Evolutionary conservation across 352 stramenopile species (phyloP).

Genomic region (Phytopythium boreale): DNA sequence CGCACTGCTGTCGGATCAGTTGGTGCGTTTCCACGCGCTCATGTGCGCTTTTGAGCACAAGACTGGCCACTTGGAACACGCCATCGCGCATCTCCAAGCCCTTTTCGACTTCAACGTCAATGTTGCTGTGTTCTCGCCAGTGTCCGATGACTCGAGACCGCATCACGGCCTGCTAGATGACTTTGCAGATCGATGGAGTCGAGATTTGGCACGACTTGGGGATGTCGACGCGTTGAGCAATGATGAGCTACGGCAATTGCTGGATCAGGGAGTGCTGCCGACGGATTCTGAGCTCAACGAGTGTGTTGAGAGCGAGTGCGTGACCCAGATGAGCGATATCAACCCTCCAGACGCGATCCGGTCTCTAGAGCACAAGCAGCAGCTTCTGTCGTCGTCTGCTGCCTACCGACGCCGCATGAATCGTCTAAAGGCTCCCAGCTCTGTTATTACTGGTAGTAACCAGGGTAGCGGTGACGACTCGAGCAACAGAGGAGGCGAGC

Average conservation of each 20-base stretch:
- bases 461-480: neutral
- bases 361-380: slow-evolving; percentile 32
- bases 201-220: slow-evolving; percentile 22
- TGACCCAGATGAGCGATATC: slow-evolving; percentile 16
- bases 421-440: neutral
- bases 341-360: slow-evolving; percentile 33
- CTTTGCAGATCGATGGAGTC: slow-evolving; percentile 37
- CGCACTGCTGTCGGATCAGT: slow-evolving; percentile 8
- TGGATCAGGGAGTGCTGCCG: slow-evolving; percentile 7
- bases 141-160: neutral
- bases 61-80: slow-evolving; percentile 56
- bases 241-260: neutral
- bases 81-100: slow-evolving; percentile 64
- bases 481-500: neutral
- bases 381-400: slow-evolving; percentile 29
- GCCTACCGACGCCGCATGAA: slow-evolving; percentile 12
- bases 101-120: slow-evolving; percentile 50
- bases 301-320: slow-evolving; percentile 15
- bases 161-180: slow-evolving; percentile 22
- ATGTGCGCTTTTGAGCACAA: slow-evolving; percentile 56
- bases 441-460: neutral
- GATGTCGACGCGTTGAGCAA: slow-evolving; percentile 10
- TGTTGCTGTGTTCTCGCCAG: neutral
- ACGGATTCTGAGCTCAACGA: slow-evolving; percentile 13
- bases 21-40: slow-evolving; percentile 47